phyloP scores from a whole-genome alignment of 805 yeast species.

The Metschnikowia gelsemii region DNA sequence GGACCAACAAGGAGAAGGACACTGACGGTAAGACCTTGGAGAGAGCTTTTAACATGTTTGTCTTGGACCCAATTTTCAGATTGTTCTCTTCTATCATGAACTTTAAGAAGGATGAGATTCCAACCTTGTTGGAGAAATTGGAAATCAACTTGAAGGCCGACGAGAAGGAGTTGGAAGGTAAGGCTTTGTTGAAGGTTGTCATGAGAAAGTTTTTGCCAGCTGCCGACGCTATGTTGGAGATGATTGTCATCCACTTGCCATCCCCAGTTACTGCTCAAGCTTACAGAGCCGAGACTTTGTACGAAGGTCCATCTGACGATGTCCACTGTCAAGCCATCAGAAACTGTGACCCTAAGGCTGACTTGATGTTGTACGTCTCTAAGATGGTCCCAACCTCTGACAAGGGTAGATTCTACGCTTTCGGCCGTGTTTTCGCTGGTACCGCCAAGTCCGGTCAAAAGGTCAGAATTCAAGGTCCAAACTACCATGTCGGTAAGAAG shows the following conservation, averaged over 20 bases:
- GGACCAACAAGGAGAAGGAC: conserved; percentile 95
- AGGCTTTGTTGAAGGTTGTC: conserved; percentile 95
- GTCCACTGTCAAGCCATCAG: conserved; percentile 87
- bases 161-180: conserved; percentile 98
- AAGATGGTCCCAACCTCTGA: conserved; percentile 99
- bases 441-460: conserved; percentile 98
- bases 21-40: conserved; percentile 94
- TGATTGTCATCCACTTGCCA: conserved; percentile 98
- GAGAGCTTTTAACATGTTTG: conserved; percentile 99
- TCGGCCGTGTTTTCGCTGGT: conserved; percentile 99
- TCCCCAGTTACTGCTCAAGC: conserved; percentile 99
- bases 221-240: conserved; percentile 98
- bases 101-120: conserved; percentile 97
- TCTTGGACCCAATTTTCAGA: conserved; percentile 98
- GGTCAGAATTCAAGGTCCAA: conserved; percentile 99
- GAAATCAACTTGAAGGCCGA: conserved; percentile 92
- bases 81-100: conserved; percentile 96
- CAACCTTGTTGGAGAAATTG: conserved; percentile 86
- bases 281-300: conserved; percentile 98
- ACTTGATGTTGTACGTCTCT: conserved; percentile 98
- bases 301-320: conserved; percentile 98
- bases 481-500: conserved; percentile 98
- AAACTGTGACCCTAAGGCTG: conserved; percentile 98
- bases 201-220: conserved; percentile 99
- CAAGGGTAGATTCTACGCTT: conserved; percentile 99